A percentile compares a stretch with the other conserved stretches of the same genome.
These are phyloP conservation scores for Penicillium manginii DNA, from an alignment of 495 filamentous ascomycete species.

Conservation along the genomic window DNA sequence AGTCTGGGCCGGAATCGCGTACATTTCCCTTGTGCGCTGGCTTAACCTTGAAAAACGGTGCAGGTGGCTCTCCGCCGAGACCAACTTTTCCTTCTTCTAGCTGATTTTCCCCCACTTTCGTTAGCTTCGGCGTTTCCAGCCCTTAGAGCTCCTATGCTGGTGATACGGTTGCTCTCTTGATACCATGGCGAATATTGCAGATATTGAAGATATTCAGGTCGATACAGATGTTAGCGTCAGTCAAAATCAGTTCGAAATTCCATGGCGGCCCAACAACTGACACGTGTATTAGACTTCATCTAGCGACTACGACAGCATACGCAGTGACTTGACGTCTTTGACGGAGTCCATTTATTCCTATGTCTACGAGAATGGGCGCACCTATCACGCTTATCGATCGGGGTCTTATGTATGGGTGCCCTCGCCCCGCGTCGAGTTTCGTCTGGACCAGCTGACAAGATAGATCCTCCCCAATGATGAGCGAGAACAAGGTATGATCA, in stretches of 20 bases:
- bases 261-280: neutral
- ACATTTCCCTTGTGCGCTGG: neutral
- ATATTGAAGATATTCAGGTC: constrained; percentile 12
- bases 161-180: neutral
- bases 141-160: neutral
- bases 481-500: constrained; percentile 24
- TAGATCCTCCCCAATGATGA: constrained; percentile 33
- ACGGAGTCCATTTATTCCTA: constrained; percentile 26
- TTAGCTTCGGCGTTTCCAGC: neutral
- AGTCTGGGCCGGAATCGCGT: constrained; percentile 8
- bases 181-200: neutral
- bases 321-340: constrained; percentile 29
- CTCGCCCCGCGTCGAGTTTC: neutral
- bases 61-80: neutral
- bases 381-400: constrained; percentile 29
- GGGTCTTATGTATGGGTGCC: constrained; percentile 20
- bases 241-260: neutral
- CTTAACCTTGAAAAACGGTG: neutral
- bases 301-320: constrained; percentile 16
- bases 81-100: constrained; percentile 5
- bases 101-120: neutral
- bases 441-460: neutral
- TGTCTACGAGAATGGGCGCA: constrained; percentile 34
- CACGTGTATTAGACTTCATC: constrained; percentile 10
- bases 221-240: constrained; percentile 21